phyloP scores from a whole-genome alignment of 129 eudicot genomes.

The Arctium minus region DNA sequence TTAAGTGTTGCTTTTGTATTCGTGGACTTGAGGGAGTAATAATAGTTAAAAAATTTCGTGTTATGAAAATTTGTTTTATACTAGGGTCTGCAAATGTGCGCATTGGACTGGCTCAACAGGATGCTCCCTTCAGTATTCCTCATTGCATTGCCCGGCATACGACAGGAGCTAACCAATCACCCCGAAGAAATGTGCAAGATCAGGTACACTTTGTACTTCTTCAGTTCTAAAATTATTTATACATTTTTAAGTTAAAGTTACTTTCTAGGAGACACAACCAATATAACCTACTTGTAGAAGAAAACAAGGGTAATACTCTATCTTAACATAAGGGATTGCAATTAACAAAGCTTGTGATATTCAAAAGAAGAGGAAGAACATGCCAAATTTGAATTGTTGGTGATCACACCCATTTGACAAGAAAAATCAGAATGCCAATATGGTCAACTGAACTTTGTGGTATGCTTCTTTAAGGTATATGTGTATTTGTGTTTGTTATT shows the following conservation, averaged over 20 bases:
- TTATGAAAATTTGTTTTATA: neutral
- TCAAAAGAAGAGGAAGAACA: neutral
- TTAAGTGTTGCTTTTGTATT: neutral
- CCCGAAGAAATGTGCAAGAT: slow-evolving; percentile 67
- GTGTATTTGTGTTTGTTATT: neutral
- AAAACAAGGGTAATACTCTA: neutral
- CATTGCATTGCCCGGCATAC: slow-evolving; percentile 92
- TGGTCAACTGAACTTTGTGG: neutral
- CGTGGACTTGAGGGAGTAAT: neutral
- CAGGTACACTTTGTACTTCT: slow-evolving; percentile 40
- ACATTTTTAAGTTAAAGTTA: neutral
- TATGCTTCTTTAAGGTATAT: neutral
- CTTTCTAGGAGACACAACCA: neutral
- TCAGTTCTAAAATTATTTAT: neutral
- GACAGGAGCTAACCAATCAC: slow-evolving; percentile 59
- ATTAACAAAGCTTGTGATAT: neutral
- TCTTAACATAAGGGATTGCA: neutral
- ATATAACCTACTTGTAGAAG: neutral
- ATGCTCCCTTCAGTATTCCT: slow-evolving; percentile 66
- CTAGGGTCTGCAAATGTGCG: slow-evolving; percentile 81
- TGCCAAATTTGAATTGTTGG: neutral
- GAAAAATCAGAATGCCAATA: neutral
- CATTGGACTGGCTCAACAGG: slow-evolving; percentile 80
- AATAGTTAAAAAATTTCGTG: neutral
- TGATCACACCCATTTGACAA: neutral